Evolutionary conservation across 257 asterid species (phyloP), one percentile per base, ranked within the genome.

Genomic region (Ajuga chamaepitys): DNA sequence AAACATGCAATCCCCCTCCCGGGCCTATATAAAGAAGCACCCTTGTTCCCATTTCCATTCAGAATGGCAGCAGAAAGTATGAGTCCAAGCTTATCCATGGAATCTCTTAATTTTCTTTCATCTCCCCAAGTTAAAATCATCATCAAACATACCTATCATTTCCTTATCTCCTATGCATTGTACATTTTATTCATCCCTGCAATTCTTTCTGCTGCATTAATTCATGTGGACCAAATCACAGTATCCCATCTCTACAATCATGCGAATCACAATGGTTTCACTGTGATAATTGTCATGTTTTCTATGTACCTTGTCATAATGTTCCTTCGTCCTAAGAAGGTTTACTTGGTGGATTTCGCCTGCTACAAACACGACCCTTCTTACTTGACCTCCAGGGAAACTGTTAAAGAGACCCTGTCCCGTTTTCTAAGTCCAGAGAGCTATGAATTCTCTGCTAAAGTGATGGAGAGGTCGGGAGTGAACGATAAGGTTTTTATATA

Each of bases 281-380:
- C 25, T 2, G 4, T 37, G 0, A 54, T 21, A 4, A 10, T 71
- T 12, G 4, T 50, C n/a, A n/a, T n/a, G n/a, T 6, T 64, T 14
- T 51, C 14, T 58, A 9, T 40, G 11, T 25, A 4, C 32, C 34
- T 38, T 4, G 21, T 47, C 4, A 35, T 35, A 5, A 35, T 6
- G 9, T 6, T 11, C 53, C 53, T 46, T 5, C 21, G 32, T 5
- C 75, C 65, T 0, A 64, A 34, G 6, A 70, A 53, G 18, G 55
- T 75, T 3, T 75, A 70, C 58, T 20, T 75, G 42, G 28, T 75
- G 11, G 74, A 75, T 9, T 75, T 75, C 63, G 57, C 80, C 3
- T 75, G 80, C 61, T 75, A 75, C 76, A 70, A 60, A 8, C 80
- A 72, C 45, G 76, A 70, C 41, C 66, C 58, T 0, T 28, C 57